phyloP scores from a whole-genome alignment of 2,329 filamentous ascomycete species.

The Lasiodiplodia hormozganensis region DNA sequence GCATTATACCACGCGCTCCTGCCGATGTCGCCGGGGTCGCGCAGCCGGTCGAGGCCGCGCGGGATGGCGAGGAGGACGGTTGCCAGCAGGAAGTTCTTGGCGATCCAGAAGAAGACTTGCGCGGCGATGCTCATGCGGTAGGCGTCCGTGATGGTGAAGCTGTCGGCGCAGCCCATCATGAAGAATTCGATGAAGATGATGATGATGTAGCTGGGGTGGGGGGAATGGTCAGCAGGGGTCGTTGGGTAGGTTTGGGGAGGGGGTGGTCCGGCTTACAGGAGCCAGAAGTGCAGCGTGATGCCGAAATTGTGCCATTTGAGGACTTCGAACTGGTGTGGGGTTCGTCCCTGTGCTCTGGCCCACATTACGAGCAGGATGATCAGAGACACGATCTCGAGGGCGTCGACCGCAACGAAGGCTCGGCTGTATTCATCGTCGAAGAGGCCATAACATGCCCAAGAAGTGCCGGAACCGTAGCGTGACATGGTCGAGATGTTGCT shows the following conservation, averaged over 20 bases:
- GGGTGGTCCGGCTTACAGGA: not conserved
- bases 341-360: not conserved
- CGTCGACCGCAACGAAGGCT: not conserved
- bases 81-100: not conserved
- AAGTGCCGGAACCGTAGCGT: not conserved
- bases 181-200: not conserved
- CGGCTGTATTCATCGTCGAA: not conserved
- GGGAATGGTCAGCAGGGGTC: not conserved
- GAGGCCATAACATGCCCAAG: not conserved
- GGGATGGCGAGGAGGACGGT: not conserved
- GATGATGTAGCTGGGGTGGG: not conserved
- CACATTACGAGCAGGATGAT: not conserved
- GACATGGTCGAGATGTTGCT: not conserved
- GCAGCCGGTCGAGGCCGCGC: not conserved
- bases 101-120: not conserved
- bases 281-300: not conserved
- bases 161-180: not conserved
- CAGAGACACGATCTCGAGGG: not conserved
- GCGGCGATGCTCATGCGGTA: not conserved
- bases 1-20: not conserved
- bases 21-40: not conserved
- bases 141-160: not conserved
- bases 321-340: not conserved
- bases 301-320: slow-evolving; percentile 5
- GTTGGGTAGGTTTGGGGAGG: not conserved